phyloP scores from a whole-genome alignment of 2,329 filamentous ascomycete species.

The Pseudogymnoascus pannorum region DNA sequence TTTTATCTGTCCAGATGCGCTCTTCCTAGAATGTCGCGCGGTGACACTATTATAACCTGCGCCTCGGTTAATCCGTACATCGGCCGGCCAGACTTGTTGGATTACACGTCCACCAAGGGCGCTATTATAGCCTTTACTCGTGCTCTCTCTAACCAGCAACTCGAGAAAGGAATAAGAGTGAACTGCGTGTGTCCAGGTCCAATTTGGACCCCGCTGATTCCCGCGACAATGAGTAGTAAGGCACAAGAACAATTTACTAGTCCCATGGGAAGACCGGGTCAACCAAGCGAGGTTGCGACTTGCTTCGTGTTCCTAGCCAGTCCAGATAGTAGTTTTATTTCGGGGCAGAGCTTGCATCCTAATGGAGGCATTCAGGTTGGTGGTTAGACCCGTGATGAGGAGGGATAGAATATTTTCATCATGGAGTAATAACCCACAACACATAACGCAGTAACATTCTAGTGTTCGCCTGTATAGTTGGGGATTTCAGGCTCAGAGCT shows the following conservation, averaged over 20 bases:
- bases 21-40: conserved; percentile 66
- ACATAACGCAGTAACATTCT: no score
- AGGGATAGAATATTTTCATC: not conserved
- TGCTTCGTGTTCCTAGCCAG: conserved; percentile 77
- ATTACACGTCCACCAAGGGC: conserved; percentile 75
- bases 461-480: no score
- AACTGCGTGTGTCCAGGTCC: conserved; percentile 73
- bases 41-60: conserved; percentile 77
- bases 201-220: conserved; percentile 71
- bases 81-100: conserved; percentile 69
- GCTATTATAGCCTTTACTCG: conserved; percentile 75
- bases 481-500: no score
- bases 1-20: conserved; percentile 76
- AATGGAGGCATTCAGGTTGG: conserved; percentile 52
- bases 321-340: conserved; percentile 65
- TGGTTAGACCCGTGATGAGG: conserved; percentile 25
- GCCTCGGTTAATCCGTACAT: conserved; percentile 79
- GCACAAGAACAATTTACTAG: conserved; percentile 65
- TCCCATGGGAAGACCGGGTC: conserved; percentile 70
- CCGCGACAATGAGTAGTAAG: conserved; percentile 61
- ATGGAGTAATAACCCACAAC: no score
- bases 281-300: conserved; percentile 75
- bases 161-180: conserved; percentile 65
- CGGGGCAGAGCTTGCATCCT: conserved; percentile 63
- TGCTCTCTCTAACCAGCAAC: conserved; percentile 66